Conservation (phyloP, 257 asterid genomes). For the Nicotiana tomentosiformis region DNA sequence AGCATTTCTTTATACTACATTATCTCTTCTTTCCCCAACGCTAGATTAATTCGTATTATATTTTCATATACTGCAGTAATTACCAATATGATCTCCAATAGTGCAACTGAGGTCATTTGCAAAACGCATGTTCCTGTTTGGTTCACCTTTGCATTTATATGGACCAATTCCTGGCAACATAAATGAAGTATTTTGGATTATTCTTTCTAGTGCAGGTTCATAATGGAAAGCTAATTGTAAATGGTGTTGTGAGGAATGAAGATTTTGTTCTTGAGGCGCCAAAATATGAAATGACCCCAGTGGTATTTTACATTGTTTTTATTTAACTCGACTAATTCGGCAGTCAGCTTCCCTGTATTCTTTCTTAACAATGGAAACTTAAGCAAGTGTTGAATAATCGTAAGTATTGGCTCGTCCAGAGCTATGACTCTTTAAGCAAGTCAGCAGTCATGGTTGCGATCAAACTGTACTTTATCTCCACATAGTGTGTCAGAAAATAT, state of each 20-base stretch:
- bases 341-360: neutral
- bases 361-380: neutral
- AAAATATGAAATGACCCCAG: conserved; percentile 73
- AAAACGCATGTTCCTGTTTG: too few relatives aligned
- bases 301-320: conserved; percentile 36
- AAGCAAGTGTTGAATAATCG: neutral
- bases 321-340: neutral
- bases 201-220: conserved; percentile 59
- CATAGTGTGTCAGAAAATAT: neutral
- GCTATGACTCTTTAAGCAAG: too few relatives aligned
- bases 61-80: neutral
- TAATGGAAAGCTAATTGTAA: conserved; percentile 80
- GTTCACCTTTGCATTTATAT: too few relatives aligned
- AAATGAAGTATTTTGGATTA: neutral
- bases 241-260: conserved; percentile 73
- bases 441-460: too few relatives aligned
- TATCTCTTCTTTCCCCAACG: neutral
- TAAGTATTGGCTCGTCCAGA: neutral
- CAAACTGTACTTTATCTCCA: neutral
- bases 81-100: neutral
- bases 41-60: neutral
- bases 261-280: conserved; percentile 73
- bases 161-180: too few relatives aligned
- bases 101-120: neutral
- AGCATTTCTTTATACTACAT: neutral